These are phyloP conservation scores for Colletotrichum echinochloae DNA, from an alignment of 2,329 filamentous ascomycete genomes.

Conservation along the genomic window DNA sequence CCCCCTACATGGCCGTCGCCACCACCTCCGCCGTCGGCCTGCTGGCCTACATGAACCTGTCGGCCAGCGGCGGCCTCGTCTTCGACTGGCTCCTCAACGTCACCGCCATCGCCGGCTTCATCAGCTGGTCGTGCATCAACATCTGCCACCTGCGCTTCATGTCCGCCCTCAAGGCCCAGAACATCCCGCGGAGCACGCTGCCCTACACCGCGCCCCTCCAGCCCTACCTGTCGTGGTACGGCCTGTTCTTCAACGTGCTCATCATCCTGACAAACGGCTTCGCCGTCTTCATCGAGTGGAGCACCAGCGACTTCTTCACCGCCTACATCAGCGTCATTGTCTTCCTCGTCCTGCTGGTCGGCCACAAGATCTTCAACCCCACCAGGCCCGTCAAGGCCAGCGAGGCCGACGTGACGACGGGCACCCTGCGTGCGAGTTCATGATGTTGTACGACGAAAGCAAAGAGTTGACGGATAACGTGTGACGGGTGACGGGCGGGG, in stretches of 20 bases:
- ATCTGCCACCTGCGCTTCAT: conserved; percentile 75
- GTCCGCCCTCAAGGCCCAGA: conserved; percentile 67
- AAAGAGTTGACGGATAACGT: not conserved
- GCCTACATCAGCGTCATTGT: conserved; percentile 74
- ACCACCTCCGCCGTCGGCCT: conserved; percentile 69
- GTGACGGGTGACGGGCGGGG: not conserved
- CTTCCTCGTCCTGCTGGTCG: conserved; percentile 69
- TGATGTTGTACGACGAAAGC: conserved; percentile 1
- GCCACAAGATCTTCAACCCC: conserved; percentile 67
- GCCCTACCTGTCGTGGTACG: conserved; percentile 74
- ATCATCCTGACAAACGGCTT: conserved; percentile 78
- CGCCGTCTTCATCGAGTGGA: conserved; percentile 74
- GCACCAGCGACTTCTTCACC: conserved; percentile 70
- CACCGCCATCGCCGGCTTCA: conserved; percentile 75
- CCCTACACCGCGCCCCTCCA: conserved; percentile 73
- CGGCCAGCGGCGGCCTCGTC: conserved; percentile 66
- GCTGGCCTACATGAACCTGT: conserved; percentile 76
- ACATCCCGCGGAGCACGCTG: conserved; percentile 67
- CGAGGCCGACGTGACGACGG: conserved; percentile 51
- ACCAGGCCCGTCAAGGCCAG: conserved; percentile 53
- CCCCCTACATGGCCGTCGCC: conserved; percentile 71
- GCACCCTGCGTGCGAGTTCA: conserved; percentile 20
- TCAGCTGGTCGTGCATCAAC: conserved; percentile 76
- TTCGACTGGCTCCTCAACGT: conserved; percentile 82
- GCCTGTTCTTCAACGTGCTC: conserved; percentile 72